Conservation (phyloP, 768 basidiomycete genomes). For the Amanita exitialis region DNA sequence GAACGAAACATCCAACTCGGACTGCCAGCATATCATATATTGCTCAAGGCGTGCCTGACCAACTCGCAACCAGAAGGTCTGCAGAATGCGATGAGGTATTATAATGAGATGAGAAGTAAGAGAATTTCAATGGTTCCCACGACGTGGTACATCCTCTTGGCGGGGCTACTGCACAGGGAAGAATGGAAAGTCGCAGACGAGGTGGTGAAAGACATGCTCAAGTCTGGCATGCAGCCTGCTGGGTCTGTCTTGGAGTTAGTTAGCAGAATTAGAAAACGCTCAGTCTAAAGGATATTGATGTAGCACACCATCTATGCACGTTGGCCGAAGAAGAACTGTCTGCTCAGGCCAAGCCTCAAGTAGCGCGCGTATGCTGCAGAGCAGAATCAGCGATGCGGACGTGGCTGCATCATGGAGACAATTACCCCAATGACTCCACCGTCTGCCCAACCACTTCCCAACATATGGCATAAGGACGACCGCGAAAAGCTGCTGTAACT, state of each 20-base stretch:
- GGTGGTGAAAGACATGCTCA: slow-evolving; percentile 52
- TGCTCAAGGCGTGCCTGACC: slow-evolving; percentile 59
- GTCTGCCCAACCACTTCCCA: slow-evolving; percentile 83
- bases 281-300: neutral
- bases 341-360: slow-evolving; percentile 49
- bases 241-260: slow-evolving; percentile 40
- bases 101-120: slow-evolving; percentile 46
- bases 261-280: slow-evolving; percentile 31
- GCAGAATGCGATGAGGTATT: slow-evolving; percentile 44
- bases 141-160: slow-evolving; percentile 73
- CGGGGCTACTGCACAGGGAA: slow-evolving; percentile 45
- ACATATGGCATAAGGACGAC: slow-evolving; percentile 77
- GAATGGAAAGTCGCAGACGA: slow-evolving; percentile 54
- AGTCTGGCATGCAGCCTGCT: slow-evolving; percentile 32
- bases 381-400: slow-evolving; percentile 4
- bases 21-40: slow-evolving; percentile 64
- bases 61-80: slow-evolving; percentile 40
- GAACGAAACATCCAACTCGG: slow-evolving; percentile 42
- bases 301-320: neutral
- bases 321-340: slow-evolving; percentile 48
- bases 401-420: slow-evolving; percentile 9
- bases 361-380: slow-evolving; percentile 64
- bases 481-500: slow-evolving; percentile 73
- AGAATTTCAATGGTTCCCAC: slow-evolving; percentile 41
- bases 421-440: slow-evolving; percentile 82